These are phyloP conservation scores for Aspergillus niger DNA, from an alignment of 2,329 filamentous ascomycete species.

Conservation along the genomic window DNA sequence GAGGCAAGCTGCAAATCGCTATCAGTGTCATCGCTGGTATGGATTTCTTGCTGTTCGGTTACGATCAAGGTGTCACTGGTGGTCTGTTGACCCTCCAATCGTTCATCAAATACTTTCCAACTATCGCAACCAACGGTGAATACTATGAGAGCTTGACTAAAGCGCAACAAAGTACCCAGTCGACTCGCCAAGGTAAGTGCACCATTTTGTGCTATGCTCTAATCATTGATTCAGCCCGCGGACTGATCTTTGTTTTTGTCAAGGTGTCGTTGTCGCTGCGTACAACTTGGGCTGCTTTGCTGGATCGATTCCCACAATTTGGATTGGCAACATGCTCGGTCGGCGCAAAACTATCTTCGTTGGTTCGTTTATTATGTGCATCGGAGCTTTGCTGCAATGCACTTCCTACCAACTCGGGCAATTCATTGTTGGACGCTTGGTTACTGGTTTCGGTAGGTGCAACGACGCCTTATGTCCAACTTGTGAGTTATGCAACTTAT, in stretches of 20 bases:
- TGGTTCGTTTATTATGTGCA: slow-evolving; percentile 52
- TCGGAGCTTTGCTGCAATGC: slow-evolving; percentile 53
- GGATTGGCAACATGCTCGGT: slow-evolving; percentile 54
- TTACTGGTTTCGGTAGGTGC: slow-evolving; percentile 52
- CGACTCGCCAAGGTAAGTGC: slow-evolving; percentile 39
- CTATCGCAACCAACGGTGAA: slow-evolving; percentile 36
- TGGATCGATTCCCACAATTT: slow-evolving; percentile 54
- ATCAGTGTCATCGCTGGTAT: slow-evolving; percentile 49
- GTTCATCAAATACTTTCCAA: slow-evolving; percentile 46
- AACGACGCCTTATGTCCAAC: neutral
- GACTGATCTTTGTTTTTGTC: neutral
- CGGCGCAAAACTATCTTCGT: slow-evolving; percentile 54
- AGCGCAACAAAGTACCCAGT: slow-evolving; percentile 28
- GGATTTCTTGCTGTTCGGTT: slow-evolving; percentile 42
- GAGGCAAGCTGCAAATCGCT: slow-evolving; percentile 44
- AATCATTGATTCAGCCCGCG: neutral
- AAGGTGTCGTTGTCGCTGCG: slow-evolving; percentile 44
- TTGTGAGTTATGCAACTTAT: too few relatives aligned
- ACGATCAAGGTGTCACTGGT: slow-evolving; percentile 48
- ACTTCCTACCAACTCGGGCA: slow-evolving; percentile 51
- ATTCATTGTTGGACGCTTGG: slow-evolving; percentile 54
- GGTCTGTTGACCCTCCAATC: slow-evolving; percentile 46
- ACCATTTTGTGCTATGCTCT: neutral
- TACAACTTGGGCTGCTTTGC: slow-evolving; percentile 56
- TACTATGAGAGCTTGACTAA: slow-evolving; percentile 19